Base-by-base conservation (phyloP, 2,329 filamentous ascomycete genomes). In the Dothideomycetes sp. region DNA sequence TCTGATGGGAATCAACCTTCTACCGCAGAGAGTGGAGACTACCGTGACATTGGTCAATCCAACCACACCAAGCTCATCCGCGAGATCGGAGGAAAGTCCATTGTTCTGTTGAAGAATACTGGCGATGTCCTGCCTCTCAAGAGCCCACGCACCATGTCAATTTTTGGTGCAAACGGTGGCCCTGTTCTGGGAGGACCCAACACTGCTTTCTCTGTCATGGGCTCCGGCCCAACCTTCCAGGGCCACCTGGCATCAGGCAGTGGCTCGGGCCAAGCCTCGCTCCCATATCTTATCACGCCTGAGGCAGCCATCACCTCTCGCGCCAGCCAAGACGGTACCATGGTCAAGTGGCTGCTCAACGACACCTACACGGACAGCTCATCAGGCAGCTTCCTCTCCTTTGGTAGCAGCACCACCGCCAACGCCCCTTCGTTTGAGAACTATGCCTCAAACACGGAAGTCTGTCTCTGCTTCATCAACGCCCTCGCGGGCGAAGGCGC, bases 61-160 rank as follows among this genome's bases (percentile, higher is more conserved):
- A 69, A 88, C 42, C 87, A 94, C 56, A 78, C 68, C 29, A 56
- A 64, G 17, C 62, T 86, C 31, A 88, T 93, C 44, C 79, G 86
- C 27, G 73, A 84, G 48, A 61, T 66, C 38, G 69, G 66, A 12
- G 55, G 64, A 7, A 67, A 70, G 40, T 62, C 63, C 12, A 69
- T 67, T 29, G 60, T 69, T 16, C 47, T 71, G 5, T 49, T 71
- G 5, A 70, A 69, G 52, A 72, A 72, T 46, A 49, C 48, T 3
- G 45, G 52, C 14, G 56, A 55, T 4, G 60, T 72, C 0, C 56
- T 72, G 4, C 68, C 69, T 2, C 54, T 72, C 7, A 57, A 52
- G 4, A 64, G 60, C 32, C 39, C 39, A 19, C 58, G 53, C 19
- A 66, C 67, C 39, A 63, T 69, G 4, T 65, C 61, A 7, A 59